Conservation (phyloP, 345 rosid genomes). For the Lepidium sativum region DNA sequence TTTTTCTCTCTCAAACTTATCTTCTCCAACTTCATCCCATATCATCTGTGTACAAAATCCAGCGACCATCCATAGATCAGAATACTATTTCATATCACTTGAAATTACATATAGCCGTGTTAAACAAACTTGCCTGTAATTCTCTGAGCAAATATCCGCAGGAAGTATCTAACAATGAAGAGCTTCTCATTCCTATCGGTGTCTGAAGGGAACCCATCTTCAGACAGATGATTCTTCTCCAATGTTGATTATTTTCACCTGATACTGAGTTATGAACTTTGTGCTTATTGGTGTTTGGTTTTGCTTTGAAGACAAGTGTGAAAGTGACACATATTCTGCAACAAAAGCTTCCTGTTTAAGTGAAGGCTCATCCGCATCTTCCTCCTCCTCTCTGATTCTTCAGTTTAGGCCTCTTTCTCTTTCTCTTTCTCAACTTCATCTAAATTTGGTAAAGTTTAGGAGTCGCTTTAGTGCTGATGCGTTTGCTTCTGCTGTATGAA, state of each 20-base stretch:
- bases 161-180: constrained; percentile 56
- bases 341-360: constrained; percentile 70
- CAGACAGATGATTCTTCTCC: constrained; percentile 8
- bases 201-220: constrained; percentile 66
- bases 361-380: constrained; percentile 29
- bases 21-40: constrained; percentile 97
- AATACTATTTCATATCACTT: background rate
- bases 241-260: background rate
- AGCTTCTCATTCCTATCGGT: constrained; percentile 58
- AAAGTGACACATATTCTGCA: constrained; percentile 48
- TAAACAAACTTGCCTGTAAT: constrained; percentile 56
- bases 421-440: background rate
- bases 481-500: constrained; percentile 26
- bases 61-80: background rate
- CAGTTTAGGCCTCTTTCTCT: constrained; percentile 10
- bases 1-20: constrained; percentile 69
- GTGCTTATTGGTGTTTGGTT: constrained; percentile 36
- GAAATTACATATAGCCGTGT: background rate
- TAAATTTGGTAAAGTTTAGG: constrained; percentile 14
- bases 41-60: constrained; percentile 51
- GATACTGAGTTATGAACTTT: constrained; percentile 26
- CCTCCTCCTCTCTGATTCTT: constrained; percentile 18
- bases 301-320: constrained; percentile 67
- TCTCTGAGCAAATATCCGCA: constrained; percentile 88
- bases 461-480: constrained; percentile 28